These are phyloP conservation scores for Bjerkandera adusta DNA, from an alignment of 1,284 basidiomycete species.

Conservation along the genomic window DNA sequence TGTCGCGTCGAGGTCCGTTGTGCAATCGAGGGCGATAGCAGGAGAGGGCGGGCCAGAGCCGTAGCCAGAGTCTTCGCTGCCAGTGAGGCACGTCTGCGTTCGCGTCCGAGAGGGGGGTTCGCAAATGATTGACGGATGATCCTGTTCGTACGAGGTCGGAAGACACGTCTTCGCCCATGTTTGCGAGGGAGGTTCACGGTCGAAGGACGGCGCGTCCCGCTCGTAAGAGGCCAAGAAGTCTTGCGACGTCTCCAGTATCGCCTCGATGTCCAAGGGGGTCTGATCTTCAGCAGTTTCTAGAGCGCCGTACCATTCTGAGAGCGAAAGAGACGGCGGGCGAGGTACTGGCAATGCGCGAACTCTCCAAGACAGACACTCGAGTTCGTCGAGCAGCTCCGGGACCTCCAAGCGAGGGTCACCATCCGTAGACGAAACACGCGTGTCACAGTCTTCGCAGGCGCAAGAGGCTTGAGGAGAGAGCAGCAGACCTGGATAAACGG, in stretches of 20 bases:
- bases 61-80: slow-evolving; percentile 8
- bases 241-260: too few species aligned
- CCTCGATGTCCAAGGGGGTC: too few species aligned
- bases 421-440: too few species aligned
- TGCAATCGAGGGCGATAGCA: too few species aligned
- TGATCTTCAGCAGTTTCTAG: slow-evolving; percentile 2
- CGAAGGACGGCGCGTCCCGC: too few species aligned
- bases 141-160: neutral
- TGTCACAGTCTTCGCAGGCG: too few species aligned
- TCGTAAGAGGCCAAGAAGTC: too few species aligned
- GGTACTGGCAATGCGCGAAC: slow-evolving; percentile 9
- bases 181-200: neutral
- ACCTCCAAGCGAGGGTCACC: neutral
- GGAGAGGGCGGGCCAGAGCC: slow-evolving; percentile 7
- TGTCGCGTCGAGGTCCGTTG: too few species aligned
- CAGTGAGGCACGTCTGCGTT: neutral
- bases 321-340: slow-evolving; percentile 4
- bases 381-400: slow-evolving; percentile 6
- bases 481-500: too few species aligned
- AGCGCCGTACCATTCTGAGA: slow-evolving; percentile 1
- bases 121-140: neutral
- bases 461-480: too few species aligned
- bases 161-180: neutral
- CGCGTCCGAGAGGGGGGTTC: neutral
- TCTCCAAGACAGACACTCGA: slow-evolving; percentile 6